Evolutionary conservation across 164 flowering plant genomes (phyloP).

Genomic region (Pachysandra terminalis): DNA sequence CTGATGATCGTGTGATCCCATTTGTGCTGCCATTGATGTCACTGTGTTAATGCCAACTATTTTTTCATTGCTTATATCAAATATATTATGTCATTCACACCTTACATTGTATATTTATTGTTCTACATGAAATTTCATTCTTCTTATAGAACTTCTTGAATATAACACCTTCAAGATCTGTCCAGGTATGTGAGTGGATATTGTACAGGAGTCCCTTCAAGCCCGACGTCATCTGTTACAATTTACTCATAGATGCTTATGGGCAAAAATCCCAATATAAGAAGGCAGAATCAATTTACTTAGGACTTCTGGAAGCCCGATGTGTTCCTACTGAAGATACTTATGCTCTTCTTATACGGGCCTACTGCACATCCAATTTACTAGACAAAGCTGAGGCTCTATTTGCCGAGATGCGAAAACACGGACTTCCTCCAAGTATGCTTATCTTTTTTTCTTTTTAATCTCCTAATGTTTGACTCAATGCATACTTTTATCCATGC

Average conservation of each 20-base stretch:
- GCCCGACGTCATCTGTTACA: slow-evolving; percentile 78
- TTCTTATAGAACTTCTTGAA: neutral
- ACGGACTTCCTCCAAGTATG: slow-evolving; percentile 64
- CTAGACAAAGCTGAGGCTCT: slow-evolving; percentile 75
- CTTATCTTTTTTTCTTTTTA: neutral
- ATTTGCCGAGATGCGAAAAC: slow-evolving; percentile 61
- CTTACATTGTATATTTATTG: neutral
- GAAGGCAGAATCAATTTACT: slow-evolving; percentile 63
- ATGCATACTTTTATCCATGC: neutral
- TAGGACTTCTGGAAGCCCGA: slow-evolving; percentile 54
- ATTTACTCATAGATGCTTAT: slow-evolving; percentile 82
- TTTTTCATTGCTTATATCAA: neutral
- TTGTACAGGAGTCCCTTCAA: slow-evolving; percentile 65
- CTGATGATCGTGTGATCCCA: neutral
- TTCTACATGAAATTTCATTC: neutral
- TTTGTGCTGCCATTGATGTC: neutral
- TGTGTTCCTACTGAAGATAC: slow-evolving; percentile 86
- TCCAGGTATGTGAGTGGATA: slow-evolving; percentile 82
- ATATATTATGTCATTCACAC: too few species aligned
- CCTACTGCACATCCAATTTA: slow-evolving; percentile 57
- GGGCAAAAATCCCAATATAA: slow-evolving; percentile 52
- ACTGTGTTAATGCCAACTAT: too few species aligned
- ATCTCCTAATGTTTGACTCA: neutral
- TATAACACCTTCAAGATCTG: slow-evolving; percentile 6
- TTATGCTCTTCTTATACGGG: slow-evolving; percentile 73